Evolutionary conservation across 805 yeast genomes (phyloP), one percentile per base, ranked within the genome.

Genomic region (Starmera caribaea): DNA sequence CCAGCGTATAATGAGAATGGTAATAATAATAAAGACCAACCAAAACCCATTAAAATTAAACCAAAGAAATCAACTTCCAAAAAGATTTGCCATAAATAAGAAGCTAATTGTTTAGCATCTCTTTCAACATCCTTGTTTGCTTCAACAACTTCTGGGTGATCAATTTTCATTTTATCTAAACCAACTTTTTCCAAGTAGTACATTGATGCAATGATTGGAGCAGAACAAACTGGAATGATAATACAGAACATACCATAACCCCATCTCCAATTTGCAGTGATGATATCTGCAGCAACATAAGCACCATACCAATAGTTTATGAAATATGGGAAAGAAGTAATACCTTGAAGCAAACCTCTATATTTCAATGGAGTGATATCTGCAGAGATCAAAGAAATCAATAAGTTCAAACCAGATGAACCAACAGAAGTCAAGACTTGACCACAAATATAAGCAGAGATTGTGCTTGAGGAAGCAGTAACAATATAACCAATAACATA

Each of bases 191-290:
- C 68, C 44, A 58, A 46, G 40, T 51, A 59, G 14, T 52, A 44
- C 59, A 66, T 56, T 31, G 62, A 42, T 5, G 41, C 32, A 15
- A 63, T 50, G 16, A 61, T 60, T 26, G 70, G 70, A 14, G 46
- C 32, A n/a, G 58, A 38, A 15, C 61, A 64, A 21, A 60, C 61
- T 4, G 75, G 75, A 44, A 63, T 56, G 24, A 71, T 61, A 33
- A 71, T 61, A 16, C 69, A 63, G 58, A 72, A 72, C 55, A 69
- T 61, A 38, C 74, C 74, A 47, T 65, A 70, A 24, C 75, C 78
- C 71, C 73, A 67, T 53, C 75, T 62, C 79, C 79, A 74, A 34
- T 64, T 61, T 21, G 43, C 46, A 14, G 35, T 34, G 13, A 58
- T 48, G 16, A 69, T 51, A 28, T 58, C 54, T 5, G 49, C 45